Conservation (phyloP, 257 asterid genomes). For the Fraxinus excelsior region DNA sequence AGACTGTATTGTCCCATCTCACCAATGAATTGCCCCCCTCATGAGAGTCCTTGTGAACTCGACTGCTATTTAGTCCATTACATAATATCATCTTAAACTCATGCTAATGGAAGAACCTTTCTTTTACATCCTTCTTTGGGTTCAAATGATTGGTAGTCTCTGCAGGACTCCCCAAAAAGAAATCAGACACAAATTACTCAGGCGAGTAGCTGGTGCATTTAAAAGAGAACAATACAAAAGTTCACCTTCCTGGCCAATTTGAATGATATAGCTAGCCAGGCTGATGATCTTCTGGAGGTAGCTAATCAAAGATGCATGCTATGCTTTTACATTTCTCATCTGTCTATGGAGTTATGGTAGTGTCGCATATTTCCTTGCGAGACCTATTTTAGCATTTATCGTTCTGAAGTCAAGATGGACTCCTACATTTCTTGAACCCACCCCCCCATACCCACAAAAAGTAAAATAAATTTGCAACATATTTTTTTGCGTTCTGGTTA, state of each 20-base stretch:
- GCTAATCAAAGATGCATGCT: conserved; percentile 24
- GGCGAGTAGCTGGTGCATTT: conserved; percentile 94
- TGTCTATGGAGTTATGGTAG: conserved; percentile 1
- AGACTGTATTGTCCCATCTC: conserved; percentile 90
- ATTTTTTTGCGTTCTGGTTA: neutral
- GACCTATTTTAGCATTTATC: neutral
- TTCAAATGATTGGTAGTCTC: conserved; percentile 93
- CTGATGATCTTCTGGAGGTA: conserved; percentile 97
- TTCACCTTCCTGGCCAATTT: conserved; percentile 98
- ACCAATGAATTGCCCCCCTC: conserved; percentile 85
- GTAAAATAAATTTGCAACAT: neutral
- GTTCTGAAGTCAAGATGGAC: neutral
- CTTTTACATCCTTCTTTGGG: conserved; percentile 44
- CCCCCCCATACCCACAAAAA: neutral
- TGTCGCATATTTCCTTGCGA: conserved; percentile 4
- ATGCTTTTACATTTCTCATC: conserved; percentile 11
- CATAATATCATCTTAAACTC: conserved; percentile 23
- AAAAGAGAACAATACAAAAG: conserved; percentile 77
- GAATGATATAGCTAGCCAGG: conserved; percentile 92
- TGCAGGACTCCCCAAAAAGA: conserved; percentile 92
- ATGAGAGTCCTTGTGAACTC: conserved; percentile 48
- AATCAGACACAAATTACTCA: conserved; percentile 85
- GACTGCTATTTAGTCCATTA: conserved; percentile 12
- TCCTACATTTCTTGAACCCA: neutral
- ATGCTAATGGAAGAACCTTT: conserved; percentile 20